Base-by-base conservation (phyloP, 108 stramenopile species). In the Nannochloropsis gaditana region DNA sequence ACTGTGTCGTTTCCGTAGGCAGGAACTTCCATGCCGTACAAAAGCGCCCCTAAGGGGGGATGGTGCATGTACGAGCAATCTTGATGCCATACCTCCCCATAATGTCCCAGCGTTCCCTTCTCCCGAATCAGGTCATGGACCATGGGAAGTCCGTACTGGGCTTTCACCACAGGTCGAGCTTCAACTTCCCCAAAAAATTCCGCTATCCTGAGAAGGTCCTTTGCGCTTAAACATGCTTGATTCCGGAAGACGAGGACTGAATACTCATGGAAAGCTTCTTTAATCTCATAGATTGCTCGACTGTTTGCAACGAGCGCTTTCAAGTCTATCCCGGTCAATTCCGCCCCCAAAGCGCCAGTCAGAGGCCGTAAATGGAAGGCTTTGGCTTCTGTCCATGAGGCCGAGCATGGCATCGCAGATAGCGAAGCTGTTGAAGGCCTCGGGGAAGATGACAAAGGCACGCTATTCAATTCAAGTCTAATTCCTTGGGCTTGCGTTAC, bases 291-390 rank as follows among this genome's bases (percentile, higher is more conserved):
- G 15, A n/a, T n/a, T 6, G 8, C 8, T 73, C n/a, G 59, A n/a
- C 59, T 73, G 59, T n/a, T 73, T n/a, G 19, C 15, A 73, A 4
- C n/a, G 19, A 73, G 19, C 3, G 59, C 59, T 2, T n/a, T 15
- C 19, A 73, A n/a, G 59, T 73, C 59, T 73, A 73, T 15, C 19
- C n/a, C n/a, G 59, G 59, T 73, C 59, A 73, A n/a, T n/a, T 73
- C 59, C n/a, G 59, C 59, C 59, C 59, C 59, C 59, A 73, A n/a
- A n/a, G 59, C 59, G 59, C 59, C 59, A 6, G 59, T 73, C 59
- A 73, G 59, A n/a, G 59, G 59, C 15, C 59, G 59, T 73, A 73
- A 73, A 73, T n/a, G 19, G 59, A 73, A 73, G n/a, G 59, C 15
- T n/a, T 73, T 73, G 6, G 10, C 31, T 31, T 31, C 31, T 31